phyloP scores from a whole-genome alignment of 2,329 filamentous ascomycete genomes.

The Leptographium flavum region DNA sequence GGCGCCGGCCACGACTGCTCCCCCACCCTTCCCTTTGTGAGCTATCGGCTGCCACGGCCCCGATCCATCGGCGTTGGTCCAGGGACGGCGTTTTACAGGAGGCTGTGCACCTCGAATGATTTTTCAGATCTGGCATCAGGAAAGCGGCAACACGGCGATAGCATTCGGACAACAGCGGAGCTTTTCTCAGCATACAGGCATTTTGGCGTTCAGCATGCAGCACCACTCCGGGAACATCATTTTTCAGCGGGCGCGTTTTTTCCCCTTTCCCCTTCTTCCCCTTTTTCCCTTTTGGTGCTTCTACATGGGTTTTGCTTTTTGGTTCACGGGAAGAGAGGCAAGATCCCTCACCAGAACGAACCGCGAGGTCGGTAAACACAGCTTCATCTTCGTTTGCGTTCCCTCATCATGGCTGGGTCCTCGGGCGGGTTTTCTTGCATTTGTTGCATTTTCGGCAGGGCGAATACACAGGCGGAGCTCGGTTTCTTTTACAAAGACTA shows the following conservation, averaged over 20 bases:
- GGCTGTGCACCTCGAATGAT: constrained; percentile 1
- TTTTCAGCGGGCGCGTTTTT: no score
- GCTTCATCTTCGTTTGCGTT: constrained; percentile 15
- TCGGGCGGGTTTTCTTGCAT: constrained; percentile 34
- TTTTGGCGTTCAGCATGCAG: constrained; percentile 18
- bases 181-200: constrained; percentile 8
- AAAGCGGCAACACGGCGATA: constrained; percentile 11
- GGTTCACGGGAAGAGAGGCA: constrained; percentile 17
- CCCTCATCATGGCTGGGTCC: constrained; percentile 40
- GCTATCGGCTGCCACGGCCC: not conserved
- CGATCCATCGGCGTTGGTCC: constrained; percentile 7
- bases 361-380: constrained; percentile 35
- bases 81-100: constrained; percentile 10
- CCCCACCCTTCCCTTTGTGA: constrained; percentile 2
- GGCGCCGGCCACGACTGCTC: constrained; percentile 9
- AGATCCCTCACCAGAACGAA: constrained; percentile 19
- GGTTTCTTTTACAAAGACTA: constrained; percentile 12
- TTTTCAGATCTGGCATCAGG: constrained; percentile 11
- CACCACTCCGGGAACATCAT: constrained; percentile 10
- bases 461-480: constrained; percentile 35
- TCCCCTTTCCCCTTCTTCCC: constrained; percentile 14
- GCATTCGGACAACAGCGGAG: constrained; percentile 2
- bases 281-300: constrained; percentile 18
- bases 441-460: constrained; percentile 38
- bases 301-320: constrained; percentile 15